These are phyloP conservation scores for Groenewaldozyma auringiensis DNA, from an alignment of 1,139 yeast genomes.

Conservation along the genomic window DNA sequence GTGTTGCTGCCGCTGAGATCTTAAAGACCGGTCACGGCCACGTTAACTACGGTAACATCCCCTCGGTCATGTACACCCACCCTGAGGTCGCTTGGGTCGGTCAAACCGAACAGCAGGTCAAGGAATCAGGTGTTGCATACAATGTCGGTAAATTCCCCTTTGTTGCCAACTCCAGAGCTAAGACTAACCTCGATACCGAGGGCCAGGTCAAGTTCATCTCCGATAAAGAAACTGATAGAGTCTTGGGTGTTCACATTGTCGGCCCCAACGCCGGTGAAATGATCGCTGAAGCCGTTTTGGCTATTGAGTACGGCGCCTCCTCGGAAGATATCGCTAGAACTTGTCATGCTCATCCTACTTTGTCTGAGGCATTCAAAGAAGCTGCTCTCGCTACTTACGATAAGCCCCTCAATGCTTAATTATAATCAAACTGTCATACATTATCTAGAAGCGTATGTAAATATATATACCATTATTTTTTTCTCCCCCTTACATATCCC, in stretches of 20 bases:
- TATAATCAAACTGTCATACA: background rate
- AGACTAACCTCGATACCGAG: slow-evolving; percentile 94
- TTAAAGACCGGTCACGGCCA: slow-evolving; percentile 93
- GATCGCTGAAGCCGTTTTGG: slow-evolving; percentile 98
- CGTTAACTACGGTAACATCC: slow-evolving; percentile 95
- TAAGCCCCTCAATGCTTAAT: slow-evolving; percentile 76
- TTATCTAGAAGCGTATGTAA: background rate
- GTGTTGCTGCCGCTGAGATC: slow-evolving; percentile 96
- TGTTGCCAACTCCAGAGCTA: slow-evolving; percentile 98
- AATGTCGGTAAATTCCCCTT: slow-evolving; percentile 97
- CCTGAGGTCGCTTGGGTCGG: slow-evolving; percentile 99
- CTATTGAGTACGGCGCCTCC: slow-evolving; percentile 97
- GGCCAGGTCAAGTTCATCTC: slow-evolving; percentile 95
- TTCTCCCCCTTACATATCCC: background rate
- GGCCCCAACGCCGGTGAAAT: slow-evolving; percentile 99
- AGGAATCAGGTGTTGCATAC: slow-evolving; percentile 86
- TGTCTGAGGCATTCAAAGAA: slow-evolving; percentile 97
- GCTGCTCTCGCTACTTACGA: slow-evolving; percentile 91
- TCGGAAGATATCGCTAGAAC: slow-evolving; percentile 97
- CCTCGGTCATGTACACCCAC: slow-evolving; percentile 97
- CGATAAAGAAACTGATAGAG: slow-evolving; percentile 95
- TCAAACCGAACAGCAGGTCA: slow-evolving; percentile 88
- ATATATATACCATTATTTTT: background rate
- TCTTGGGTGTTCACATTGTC: slow-evolving; percentile 92
- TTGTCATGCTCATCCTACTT: slow-evolving; percentile 98